These are phyloP conservation scores for Apiospora rasikravindrae DNA, from an alignment of 2,329 filamentous ascomycete genomes.

Conservation along the genomic window DNA sequence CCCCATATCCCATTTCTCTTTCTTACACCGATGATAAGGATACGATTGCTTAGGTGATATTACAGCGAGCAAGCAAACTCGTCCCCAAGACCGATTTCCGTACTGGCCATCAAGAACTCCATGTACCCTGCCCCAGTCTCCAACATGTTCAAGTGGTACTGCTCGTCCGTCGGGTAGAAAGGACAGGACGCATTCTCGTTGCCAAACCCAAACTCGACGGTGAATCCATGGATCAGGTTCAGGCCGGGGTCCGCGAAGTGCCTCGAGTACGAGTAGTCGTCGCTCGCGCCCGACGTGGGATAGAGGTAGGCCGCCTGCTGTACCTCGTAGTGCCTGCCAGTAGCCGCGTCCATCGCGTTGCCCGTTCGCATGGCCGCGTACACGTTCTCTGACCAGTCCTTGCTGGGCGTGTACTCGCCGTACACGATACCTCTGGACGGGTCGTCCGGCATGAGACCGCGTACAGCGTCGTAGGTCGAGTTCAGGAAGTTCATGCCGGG, in stretches of 20 bases:
- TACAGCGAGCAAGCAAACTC: neutral
- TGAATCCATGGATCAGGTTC: slow-evolving; percentile 48
- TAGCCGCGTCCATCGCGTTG: slow-evolving; percentile 46
- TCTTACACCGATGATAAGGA: too few relatives aligned
- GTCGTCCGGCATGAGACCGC: slow-evolving; percentile 51
- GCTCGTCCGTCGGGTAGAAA: slow-evolving; percentile 51
- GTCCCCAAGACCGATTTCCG: slow-evolving; percentile 31
- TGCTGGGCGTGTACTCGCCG: slow-evolving; percentile 49
- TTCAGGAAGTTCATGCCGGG: slow-evolving; percentile 58
- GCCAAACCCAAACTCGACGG: slow-evolving; percentile 53
- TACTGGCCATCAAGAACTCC: slow-evolving; percentile 46
- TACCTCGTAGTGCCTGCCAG: slow-evolving; percentile 43
- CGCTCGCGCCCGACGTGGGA: slow-evolving; percentile 50
- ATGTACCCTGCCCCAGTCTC: slow-evolving; percentile 54
- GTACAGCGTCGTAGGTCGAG: slow-evolving; percentile 54
- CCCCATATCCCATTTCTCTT: neutral
- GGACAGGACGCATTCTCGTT: slow-evolving; percentile 40
- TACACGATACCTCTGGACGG: slow-evolving; percentile 42
- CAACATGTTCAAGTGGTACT: slow-evolving; percentile 50
- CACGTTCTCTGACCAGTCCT: slow-evolving; percentile 42
- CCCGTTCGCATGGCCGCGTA: slow-evolving; percentile 42
- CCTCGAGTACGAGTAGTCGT: slow-evolving; percentile 52
- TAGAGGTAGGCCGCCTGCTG: slow-evolving; percentile 50
- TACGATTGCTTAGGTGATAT: neutral
- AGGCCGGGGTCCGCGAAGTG: slow-evolving; percentile 44